Conservation (phyloP, 495 filamentous ascomycete genomes). For the Penicillium flavigenum region DNA sequence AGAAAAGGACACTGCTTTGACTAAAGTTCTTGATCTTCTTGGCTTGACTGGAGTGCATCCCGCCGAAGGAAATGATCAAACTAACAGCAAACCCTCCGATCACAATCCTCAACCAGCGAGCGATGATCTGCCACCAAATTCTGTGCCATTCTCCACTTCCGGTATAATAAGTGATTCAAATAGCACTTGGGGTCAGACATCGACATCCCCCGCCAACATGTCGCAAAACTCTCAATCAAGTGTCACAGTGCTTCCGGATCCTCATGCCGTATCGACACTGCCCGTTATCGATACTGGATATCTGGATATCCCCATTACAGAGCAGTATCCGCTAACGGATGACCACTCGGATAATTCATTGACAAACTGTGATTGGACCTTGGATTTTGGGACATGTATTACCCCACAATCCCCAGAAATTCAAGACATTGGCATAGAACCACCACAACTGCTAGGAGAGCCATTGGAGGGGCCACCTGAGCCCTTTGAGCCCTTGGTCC, state of each 20-base stretch:
- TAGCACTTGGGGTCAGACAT: not conserved
- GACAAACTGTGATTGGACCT: not conserved
- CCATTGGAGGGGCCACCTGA: not conserved
- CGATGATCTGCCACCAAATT: not conserved
- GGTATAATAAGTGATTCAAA: not conserved
- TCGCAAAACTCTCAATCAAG: not conserved
- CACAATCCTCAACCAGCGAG: not conserved
- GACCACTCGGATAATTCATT: not conserved
- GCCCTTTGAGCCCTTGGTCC: not conserved
- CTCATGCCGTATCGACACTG: not conserved
- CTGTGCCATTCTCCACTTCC: not conserved
- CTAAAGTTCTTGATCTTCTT: constrained; percentile 14
- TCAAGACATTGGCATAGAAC: not conserved
- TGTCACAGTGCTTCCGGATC: not conserved
- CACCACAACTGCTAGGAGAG: not conserved
- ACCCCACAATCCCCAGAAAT: constrained; percentile 1
- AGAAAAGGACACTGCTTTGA: constrained; percentile 17
- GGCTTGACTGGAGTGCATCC: constrained; percentile 8
- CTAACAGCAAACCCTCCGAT: not conserved
- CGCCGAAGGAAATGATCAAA: not conserved
- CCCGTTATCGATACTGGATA: not conserved
- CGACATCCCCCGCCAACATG: not conserved
- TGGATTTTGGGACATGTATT: not conserved
- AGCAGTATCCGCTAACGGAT: not conserved
- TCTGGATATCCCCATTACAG: not conserved